These are phyloP conservation scores for Salix udensis DNA, from an alignment of 345 rosid genomes.

Conservation along the genomic window DNA sequence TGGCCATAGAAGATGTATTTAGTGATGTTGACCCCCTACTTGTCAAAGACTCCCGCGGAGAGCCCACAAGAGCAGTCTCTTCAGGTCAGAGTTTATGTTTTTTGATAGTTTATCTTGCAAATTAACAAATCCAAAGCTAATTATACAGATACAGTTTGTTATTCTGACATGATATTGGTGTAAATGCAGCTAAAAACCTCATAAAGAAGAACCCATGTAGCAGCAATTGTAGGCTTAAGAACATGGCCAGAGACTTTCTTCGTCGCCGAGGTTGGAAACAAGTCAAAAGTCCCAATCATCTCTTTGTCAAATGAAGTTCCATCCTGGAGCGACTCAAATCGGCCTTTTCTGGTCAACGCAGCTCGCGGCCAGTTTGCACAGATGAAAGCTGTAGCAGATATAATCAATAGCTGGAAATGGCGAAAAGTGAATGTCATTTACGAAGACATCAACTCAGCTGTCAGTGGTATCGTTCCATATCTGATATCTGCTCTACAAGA, in stretches of 20 bases:
- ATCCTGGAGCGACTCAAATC: not conserved
- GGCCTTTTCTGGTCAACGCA: conserved; percentile 30
- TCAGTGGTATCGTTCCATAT: conserved; percentile 2
- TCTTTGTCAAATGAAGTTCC: conserved; percentile 25
- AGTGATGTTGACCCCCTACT: too few species aligned
- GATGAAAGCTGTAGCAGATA: conserved; percentile 24
- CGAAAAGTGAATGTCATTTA: conserved; percentile 27
- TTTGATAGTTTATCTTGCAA: too few species aligned
- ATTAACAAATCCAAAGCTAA: too few species aligned
- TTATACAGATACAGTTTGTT: too few species aligned
- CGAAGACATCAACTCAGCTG: conserved; percentile 21
- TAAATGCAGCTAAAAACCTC: conserved; percentile 19
- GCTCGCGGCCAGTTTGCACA: conserved; percentile 19
- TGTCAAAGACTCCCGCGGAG: too few species aligned
- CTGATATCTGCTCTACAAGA: conserved; percentile 19
- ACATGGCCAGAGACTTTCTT: conserved; percentile 21
- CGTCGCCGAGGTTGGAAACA: conserved; percentile 22
- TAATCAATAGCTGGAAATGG: conserved; percentile 27
- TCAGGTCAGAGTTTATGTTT: too few species aligned
- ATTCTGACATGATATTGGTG: too few species aligned
- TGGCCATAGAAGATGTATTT: too few species aligned
- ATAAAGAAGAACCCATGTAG: conserved; percentile 14
- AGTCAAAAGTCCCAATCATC: conserved; percentile 16
- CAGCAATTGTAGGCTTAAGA: conserved; percentile 20
- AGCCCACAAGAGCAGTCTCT: too few species aligned